phyloP scores from a whole-genome alignment of 2,329 filamentous ascomycete genomes.

The Exophiala sp. region DNA sequence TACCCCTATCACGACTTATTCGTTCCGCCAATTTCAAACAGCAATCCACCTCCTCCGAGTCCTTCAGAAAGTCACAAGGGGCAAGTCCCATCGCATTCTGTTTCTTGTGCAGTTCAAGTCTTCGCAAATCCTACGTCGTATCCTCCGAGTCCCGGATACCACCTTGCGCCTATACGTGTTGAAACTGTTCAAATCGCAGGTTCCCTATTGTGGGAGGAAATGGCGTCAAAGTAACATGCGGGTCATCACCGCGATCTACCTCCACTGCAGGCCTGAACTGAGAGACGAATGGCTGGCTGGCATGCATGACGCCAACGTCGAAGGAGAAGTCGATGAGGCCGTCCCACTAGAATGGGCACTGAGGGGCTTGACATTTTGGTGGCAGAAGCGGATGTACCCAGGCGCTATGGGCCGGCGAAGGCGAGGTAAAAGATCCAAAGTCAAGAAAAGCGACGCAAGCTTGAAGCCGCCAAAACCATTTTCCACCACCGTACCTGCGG shows the following conservation, averaged over 20 bases:
- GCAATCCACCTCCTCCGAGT: slow-evolving; percentile 92
- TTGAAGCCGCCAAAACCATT: neutral
- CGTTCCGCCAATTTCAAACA: slow-evolving; percentile 89
- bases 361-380: slow-evolving; percentile 86
- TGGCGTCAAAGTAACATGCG: slow-evolving; percentile 99
- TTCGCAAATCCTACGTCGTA: slow-evolving; percentile 83
- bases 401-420: slow-evolving; percentile 62
- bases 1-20: slow-evolving; percentile 80
- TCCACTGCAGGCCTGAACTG: slow-evolving; percentile 86
- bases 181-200: slow-evolving; percentile 97
- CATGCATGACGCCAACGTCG: slow-evolving; percentile 61
- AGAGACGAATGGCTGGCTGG: slow-evolving; percentile 61
- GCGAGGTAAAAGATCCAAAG: neutral
- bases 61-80: slow-evolving; percentile 94
- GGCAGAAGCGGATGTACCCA: slow-evolving; percentile 76
- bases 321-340: slow-evolving; percentile 88
- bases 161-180: slow-evolving; percentile 87
- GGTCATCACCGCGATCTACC: slow-evolving; percentile 92
- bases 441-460: slow-evolving; percentile 1
- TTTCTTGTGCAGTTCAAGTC: slow-evolving; percentile 94
- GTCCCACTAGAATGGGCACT: slow-evolving; percentile 87
- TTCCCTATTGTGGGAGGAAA: slow-evolving; percentile 95
- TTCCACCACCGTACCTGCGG: slow-evolving; percentile 27
- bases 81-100: slow-evolving; percentile 90
- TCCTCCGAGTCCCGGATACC: slow-evolving; percentile 81